A percentile compares a stretch with the other conserved stretches of the same genome.
Conservation (phyloP, 345 rosid species). For the Salix purpurea region DNA sequence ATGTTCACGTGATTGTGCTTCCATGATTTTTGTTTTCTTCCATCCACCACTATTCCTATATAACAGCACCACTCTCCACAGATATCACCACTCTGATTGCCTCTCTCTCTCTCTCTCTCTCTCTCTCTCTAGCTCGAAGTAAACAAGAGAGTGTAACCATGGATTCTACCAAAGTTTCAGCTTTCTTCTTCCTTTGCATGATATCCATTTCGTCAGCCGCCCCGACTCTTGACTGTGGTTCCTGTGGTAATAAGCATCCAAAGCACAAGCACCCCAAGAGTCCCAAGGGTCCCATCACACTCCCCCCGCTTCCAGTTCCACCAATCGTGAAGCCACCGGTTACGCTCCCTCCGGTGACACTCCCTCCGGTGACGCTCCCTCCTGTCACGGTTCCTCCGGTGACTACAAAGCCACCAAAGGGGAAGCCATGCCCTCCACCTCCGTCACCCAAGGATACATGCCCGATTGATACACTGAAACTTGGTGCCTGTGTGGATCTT, state of each 20-base stretch:
- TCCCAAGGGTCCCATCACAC: constrained; percentile 1
- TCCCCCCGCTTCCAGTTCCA: constrained; percentile 33
- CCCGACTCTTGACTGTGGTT: constrained; percentile 53
- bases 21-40: constrained; percentile 24
- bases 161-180: constrained; percentile 50
- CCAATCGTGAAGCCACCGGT: constrained; percentile 21
- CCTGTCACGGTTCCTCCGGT: constrained; percentile 6
- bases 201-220: constrained; percentile 49
- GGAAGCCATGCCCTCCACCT: constrained; percentile 38
- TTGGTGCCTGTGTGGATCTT: constrained; percentile 90
- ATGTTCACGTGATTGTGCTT: constrained; percentile 67
- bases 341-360: constrained; percentile 19
- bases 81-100: constrained; percentile 3
- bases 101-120: not conserved
- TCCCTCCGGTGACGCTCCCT: not conserved
- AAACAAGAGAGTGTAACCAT: constrained; percentile 17
- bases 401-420: constrained; percentile 11
- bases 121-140: constrained; percentile 1
- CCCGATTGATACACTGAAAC: constrained; percentile 73
- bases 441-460: constrained; percentile 43
- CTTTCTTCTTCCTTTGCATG: constrained; percentile 52
- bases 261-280: constrained; percentile 29
- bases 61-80: constrained; percentile 24
- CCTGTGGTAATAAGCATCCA: constrained; percentile 43
- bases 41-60: constrained; percentile 31